These are phyloP conservation scores for Zymoseptoria pseudotritici DNA, from an alignment of 2,329 filamentous ascomycete species.

Conservation along the genomic window DNA sequence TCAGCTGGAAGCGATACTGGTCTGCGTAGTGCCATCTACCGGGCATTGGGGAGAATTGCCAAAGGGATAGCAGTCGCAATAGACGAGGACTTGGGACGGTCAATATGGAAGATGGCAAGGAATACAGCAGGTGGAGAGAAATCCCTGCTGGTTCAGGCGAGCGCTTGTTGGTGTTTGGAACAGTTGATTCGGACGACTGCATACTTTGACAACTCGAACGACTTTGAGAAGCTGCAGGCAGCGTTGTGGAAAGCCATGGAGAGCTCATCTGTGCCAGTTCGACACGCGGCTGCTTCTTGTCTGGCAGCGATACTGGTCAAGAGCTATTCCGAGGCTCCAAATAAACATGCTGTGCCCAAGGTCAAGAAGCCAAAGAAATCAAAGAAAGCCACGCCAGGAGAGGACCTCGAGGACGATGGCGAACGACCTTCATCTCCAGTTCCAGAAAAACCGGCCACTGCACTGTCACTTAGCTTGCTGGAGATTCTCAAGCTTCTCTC, in stretches of 20 bases:
- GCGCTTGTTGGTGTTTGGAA: slow-evolving; percentile 72
- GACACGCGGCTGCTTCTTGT: slow-evolving; percentile 80
- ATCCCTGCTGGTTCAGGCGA: slow-evolving; percentile 68
- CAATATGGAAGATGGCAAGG: slow-evolving; percentile 87
- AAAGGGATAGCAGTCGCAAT: slow-evolving; percentile 67
- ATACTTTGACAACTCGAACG: slow-evolving; percentile 80
- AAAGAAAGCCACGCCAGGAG: slow-evolving; percentile 58
- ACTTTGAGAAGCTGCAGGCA: slow-evolving; percentile 82
- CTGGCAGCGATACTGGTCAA: slow-evolving; percentile 78
- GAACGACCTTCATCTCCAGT: slow-evolving; percentile 66
- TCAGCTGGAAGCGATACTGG: slow-evolving; percentile 71
- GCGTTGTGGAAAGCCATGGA: slow-evolving; percentile 83
- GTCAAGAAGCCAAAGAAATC: slow-evolving; percentile 65
- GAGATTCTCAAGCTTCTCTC: slow-evolving; percentile 77
- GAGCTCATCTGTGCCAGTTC: slow-evolving; percentile 63
- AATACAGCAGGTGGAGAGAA: slow-evolving; percentile 73
- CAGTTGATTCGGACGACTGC: slow-evolving; percentile 62
- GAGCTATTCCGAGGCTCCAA: slow-evolving; percentile 59
- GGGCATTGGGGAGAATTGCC: slow-evolving; percentile 66
- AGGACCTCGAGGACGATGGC: slow-evolving; percentile 59
- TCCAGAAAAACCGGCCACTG: slow-evolving; percentile 62
- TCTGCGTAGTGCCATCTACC: slow-evolving; percentile 69
- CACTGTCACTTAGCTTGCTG: slow-evolving; percentile 64
- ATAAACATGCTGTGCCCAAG: slow-evolving; percentile 47
- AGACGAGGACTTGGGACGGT: slow-evolving; percentile 78